A percentile compares a stretch with the other conserved stretches of the same genome.
Conservation (phyloP, 2,329 filamentous ascomycete genomes). For the Catunica adiposa region DNA sequence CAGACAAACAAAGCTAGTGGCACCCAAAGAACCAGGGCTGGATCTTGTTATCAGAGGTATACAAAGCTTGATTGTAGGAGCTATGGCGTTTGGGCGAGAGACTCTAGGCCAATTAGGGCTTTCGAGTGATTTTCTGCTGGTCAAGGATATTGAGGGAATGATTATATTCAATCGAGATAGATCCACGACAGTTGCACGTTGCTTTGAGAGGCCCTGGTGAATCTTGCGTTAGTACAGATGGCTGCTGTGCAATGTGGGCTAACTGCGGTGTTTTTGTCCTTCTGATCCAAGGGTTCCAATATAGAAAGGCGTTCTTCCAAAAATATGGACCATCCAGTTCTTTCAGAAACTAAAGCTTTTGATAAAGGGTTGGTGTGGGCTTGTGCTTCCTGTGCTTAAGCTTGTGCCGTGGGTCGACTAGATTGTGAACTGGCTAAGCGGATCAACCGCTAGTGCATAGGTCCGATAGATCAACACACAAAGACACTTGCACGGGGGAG, state of each 20-base stretch:
- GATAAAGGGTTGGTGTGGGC: no score
- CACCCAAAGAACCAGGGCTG: not conserved
- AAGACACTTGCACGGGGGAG: not conserved
- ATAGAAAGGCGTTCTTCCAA: not conserved
- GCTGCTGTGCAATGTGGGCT: not conserved
- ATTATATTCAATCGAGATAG: not conserved
- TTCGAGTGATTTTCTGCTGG: not conserved
- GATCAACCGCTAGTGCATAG: no score
- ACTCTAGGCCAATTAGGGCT: not conserved
- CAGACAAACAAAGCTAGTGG: conserved; percentile 2
- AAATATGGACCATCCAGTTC: not conserved
- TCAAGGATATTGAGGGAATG: not conserved
- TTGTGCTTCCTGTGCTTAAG: no score
- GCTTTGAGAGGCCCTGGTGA: not conserved
- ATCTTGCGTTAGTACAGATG: not conserved
- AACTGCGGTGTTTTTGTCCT: not conserved
- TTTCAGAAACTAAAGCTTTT: no score
- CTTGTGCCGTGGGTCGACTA: no score
- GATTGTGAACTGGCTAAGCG: no score
- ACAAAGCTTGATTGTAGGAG: not conserved
- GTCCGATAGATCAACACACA: not conserved
- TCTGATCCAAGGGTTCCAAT: not conserved
- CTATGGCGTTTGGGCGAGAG: not conserved
- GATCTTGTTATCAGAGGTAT: not conserved
- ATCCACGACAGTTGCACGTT: not conserved